Evolutionary conservation across 345 rosid genomes (phyloP), one percentile per base, ranked within the genome.

Genomic region (Aurinia saxatilis): DNA sequence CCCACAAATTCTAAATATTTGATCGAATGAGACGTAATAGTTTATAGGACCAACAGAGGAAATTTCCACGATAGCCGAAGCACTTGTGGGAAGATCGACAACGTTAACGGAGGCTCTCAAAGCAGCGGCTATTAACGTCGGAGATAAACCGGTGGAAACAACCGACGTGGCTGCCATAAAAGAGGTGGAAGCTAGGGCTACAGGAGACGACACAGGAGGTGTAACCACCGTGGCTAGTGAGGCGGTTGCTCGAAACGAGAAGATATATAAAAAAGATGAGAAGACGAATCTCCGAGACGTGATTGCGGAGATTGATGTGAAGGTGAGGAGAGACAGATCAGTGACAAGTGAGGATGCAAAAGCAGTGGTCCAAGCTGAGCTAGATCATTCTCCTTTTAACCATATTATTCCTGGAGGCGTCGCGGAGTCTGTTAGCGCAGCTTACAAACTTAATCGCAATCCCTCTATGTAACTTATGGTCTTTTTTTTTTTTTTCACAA

Each of bases 351-450:
- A 64, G n/a, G 75, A 71, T 34, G 70, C 70, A 3, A 70, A 71
- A 57, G 75, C 75, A 57, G 75, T 27, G 49, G 36, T 64, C 2
- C 23, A 41, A n/a, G 75, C 75, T 41, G 75, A 71, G 50, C 65
- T 64, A 3, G 35, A 5, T 18, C 48, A 57, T n/a, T 42, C 49
- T 50, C 70, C 69, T 0, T 3, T 19, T 0, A 14, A 57, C 2
- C 8, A 27, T 35, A 12, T 57, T 50, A 57, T 36, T 19, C 66
- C 66, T 10, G 70, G 75, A 50, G 75, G 75, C 10, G 18, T 71
- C 9, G 75, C 66, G 49, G 75, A 71, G 35, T 71, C 75, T 5
- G 66, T 71, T 2, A 6, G 65, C 27, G 66, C 75, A 16, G 75
- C 70, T 44, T 50, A n/a, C 44, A 64, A 44, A 35, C 59, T 71